Conservation (phyloP, 495 filamentous ascomycete species). For the Penicillium malachiteum region DNA sequence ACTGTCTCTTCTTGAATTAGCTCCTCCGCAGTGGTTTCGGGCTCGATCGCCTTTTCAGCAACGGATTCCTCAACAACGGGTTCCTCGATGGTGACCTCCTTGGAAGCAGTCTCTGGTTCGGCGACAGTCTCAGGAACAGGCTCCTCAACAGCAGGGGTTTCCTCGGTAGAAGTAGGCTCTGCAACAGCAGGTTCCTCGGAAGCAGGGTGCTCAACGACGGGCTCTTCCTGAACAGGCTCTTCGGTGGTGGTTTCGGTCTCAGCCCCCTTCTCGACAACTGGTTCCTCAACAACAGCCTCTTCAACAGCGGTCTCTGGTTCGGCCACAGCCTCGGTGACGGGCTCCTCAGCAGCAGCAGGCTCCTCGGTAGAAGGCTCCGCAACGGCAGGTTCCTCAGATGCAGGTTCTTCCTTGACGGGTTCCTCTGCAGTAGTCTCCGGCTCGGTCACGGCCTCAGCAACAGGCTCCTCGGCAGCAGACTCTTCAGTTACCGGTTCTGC, state of each 20-base stretch:
- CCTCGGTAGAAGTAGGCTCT: not conserved
- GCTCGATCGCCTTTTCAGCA: slow-evolving; percentile 5
- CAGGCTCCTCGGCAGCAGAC: not conserved
- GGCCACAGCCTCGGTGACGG: not conserved
- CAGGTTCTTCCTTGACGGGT: slow-evolving; percentile 1
- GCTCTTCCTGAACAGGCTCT: slow-evolving; percentile 13
- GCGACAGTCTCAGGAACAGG: not conserved
- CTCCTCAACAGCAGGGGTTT: slow-evolving; percentile 7
- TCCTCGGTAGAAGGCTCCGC: slow-evolving; percentile 2
- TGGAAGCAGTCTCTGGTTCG: not conserved
- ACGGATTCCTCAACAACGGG: slow-evolving; percentile 14
- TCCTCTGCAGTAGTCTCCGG: not conserved
- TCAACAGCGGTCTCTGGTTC: not conserved
- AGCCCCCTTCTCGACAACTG: not conserved
- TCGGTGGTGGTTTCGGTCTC: slow-evolving; percentile 8
- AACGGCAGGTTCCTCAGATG: slow-evolving; percentile 1
- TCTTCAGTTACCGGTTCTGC: not conserved
- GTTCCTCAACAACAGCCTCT: slow-evolving; percentile 3
- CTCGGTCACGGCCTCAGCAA: not conserved
- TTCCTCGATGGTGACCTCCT: slow-evolving; percentile 1
- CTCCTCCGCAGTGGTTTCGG: not conserved
- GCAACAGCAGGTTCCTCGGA: slow-evolving; percentile 11
- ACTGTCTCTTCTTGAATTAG: not conserved
- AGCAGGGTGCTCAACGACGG: slow-evolving; percentile 10
- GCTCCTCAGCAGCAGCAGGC: not conserved